These are phyloP conservation scores for Penicillium pancosmium DNA, from an alignment of 495 filamentous ascomycete species.

Conservation along the genomic window DNA sequence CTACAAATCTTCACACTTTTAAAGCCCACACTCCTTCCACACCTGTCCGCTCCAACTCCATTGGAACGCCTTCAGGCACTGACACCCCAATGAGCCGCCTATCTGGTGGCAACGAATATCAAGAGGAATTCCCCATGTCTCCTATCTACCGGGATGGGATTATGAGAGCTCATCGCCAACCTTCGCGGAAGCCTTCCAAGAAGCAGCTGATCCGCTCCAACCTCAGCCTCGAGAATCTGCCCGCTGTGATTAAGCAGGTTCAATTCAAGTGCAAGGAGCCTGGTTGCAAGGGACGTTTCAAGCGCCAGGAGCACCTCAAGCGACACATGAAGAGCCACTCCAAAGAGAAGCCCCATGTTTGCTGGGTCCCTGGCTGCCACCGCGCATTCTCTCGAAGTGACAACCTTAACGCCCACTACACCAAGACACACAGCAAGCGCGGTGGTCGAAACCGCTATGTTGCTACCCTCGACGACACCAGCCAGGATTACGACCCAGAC, in stretches of 20 bases:
- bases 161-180: slow-evolving; percentile 37
- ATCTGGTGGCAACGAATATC: slow-evolving; percentile 41
- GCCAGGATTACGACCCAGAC: slow-evolving; percentile 47
- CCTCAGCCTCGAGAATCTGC: slow-evolving; percentile 45
- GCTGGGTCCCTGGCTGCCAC: slow-evolving; percentile 50
- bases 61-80: slow-evolving; percentile 42
- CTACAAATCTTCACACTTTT: slow-evolving; percentile 37
- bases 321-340: slow-evolving; percentile 64
- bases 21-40: slow-evolving; percentile 48
- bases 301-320: slow-evolving; percentile 66
- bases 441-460: slow-evolving; percentile 52
- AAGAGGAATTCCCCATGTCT: slow-evolving; percentile 43
- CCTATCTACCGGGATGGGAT: slow-evolving; percentile 41
- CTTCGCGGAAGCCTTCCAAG: slow-evolving; percentile 39
- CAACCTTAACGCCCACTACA: slow-evolving; percentile 53
- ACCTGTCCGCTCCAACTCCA: slow-evolving; percentile 43
- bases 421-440: slow-evolving; percentile 53
- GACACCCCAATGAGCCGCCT: slow-evolving; percentile 45
- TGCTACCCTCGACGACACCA: slow-evolving; percentile 49
- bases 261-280: slow-evolving; percentile 53
- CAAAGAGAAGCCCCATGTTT: slow-evolving; percentile 55
- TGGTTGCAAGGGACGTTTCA: slow-evolving; percentile 55
- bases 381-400: slow-evolving; percentile 51
- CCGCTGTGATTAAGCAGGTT: slow-evolving; percentile 45
- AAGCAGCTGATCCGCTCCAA: slow-evolving; percentile 45